Percentiles rank a stretch among this genome's conserved stretches.
Conservation (phyloP, 805 yeast genomes). For the Metschnikowia continentalis region DNA sequence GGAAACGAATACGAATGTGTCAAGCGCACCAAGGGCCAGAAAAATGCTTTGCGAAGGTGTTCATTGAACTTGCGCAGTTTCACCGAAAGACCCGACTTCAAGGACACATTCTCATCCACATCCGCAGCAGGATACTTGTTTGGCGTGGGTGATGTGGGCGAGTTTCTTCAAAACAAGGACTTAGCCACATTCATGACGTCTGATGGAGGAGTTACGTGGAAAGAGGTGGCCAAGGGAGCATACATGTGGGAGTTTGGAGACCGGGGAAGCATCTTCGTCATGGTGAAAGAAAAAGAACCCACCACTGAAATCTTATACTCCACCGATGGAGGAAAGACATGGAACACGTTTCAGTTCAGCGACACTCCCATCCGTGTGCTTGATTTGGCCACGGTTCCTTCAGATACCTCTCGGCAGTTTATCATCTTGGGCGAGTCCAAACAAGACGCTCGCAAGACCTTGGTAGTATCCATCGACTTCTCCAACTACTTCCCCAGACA, state of each 20-base stretch:
- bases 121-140: slow-evolving; percentile 86
- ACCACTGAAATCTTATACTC: slow-evolving; percentile 65
- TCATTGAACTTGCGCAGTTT: slow-evolving; percentile 85
- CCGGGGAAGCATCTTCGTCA: slow-evolving; percentile 79
- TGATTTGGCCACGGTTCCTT: slow-evolving; percentile 86
- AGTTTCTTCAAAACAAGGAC: slow-evolving; percentile 44
- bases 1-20: slow-evolving; percentile 55
- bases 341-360: slow-evolving; percentile 65
- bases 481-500: slow-evolving; percentile 33
- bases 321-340: slow-evolving; percentile 71
- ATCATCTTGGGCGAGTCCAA: slow-evolving; percentile 44
- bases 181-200: slow-evolving; percentile 70
- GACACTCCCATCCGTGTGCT: slow-evolving; percentile 51
- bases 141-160: slow-evolving; percentile 94
- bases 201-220: slow-evolving; percentile 94
- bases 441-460: slow-evolving; percentile 40
- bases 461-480: slow-evolving; percentile 39
- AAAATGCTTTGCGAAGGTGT: slow-evolving; percentile 53
- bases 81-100: slow-evolving; percentile 77
- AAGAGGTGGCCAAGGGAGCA: slow-evolving; percentile 65
- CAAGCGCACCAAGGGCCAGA: slow-evolving; percentile 19
- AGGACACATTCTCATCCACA: slow-evolving; percentile 84
- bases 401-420: slow-evolving; percentile 83
- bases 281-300: slow-evolving; percentile 55
- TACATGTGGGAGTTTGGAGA: slow-evolving; percentile 96